These are phyloP conservation scores for Rhytidhysteron rufulum DNA, from an alignment of 2,329 filamentous ascomycete species.

Conservation along the genomic window DNA sequence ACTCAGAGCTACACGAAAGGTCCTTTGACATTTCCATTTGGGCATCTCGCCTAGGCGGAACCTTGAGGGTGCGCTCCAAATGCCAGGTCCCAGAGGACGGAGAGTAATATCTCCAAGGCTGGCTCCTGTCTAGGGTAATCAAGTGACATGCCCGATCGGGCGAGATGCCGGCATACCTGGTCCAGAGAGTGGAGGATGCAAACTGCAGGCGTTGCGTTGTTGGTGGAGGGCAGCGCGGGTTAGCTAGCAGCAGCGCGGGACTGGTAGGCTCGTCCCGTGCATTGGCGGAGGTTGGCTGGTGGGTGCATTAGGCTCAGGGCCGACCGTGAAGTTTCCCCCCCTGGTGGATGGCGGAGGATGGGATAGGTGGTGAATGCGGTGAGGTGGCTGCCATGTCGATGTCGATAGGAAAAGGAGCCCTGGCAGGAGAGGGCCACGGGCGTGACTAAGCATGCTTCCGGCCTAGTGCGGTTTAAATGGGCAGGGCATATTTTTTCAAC, in stretches of 20 bases:
- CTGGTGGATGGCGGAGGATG: too few species aligned
- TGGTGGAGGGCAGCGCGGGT: conserved; percentile 5
- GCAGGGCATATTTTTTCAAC: too few species aligned
- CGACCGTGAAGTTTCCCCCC: too few species aligned
- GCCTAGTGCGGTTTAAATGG: too few species aligned
- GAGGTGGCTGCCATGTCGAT: too few species aligned
- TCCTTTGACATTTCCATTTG: not conserved
- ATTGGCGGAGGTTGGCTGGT: too few species aligned
- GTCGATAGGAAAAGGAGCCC: too few species aligned
- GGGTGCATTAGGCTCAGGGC: too few species aligned
- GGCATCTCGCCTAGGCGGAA: not conserved
- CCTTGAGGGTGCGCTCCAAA: conserved; percentile 6
- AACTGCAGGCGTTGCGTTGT: conserved; percentile 4
- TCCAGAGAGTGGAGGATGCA: conserved; percentile 4
- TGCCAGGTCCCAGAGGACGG: conserved; percentile 2
- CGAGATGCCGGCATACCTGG: conserved; percentile 1
- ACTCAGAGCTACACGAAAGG: not conserved
- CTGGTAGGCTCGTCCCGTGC: conserved; percentile 1
- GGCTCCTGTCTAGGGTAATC: conserved; percentile 2
- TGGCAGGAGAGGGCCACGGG: too few species aligned
- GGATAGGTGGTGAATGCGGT: too few species aligned
- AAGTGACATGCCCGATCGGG: conserved; percentile 10
- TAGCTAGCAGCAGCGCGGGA: not conserved
- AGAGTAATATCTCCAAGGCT: conserved; percentile 4
- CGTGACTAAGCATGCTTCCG: too few species aligned